Conservation (phyloP, 2,329 filamentous ascomycete species). For the Colletotrichum sp. region DNA sequence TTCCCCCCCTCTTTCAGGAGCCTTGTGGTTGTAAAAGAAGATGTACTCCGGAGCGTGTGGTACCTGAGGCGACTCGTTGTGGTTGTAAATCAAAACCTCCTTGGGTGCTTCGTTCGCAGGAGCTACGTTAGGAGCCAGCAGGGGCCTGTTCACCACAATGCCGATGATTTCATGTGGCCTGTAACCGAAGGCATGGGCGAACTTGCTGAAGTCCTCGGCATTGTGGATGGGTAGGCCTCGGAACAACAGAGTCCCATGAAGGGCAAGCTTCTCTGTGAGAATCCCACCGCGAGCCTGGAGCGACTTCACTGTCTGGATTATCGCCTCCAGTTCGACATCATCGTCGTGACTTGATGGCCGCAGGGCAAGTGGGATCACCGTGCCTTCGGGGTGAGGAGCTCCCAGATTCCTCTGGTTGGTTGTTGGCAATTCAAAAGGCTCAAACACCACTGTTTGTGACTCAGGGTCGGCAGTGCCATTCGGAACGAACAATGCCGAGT, state of each 20-base stretch:
- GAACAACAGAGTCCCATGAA: constrained; percentile 52
- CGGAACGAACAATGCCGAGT: background rate
- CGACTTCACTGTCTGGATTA: background rate
- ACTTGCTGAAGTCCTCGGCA: constrained; percentile 51
- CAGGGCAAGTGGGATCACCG: background rate
- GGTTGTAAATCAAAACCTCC: constrained; percentile 52
- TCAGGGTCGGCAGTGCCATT: background rate
- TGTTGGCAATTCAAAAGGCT: background rate
- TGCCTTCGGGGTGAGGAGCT: background rate
- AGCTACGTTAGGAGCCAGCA: background rate
- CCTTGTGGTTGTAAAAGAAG: constrained; percentile 51
- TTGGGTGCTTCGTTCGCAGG: constrained; percentile 54
- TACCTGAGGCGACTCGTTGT: constrained; percentile 56
- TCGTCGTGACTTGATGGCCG: background rate
- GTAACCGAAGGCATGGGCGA: constrained; percentile 51
- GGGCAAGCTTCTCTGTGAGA: constrained; percentile 44
- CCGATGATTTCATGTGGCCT: constrained; percentile 55
- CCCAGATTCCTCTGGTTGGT: background rate
- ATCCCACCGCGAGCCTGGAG: constrained; percentile 8
- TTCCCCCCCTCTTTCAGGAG: constrained; percentile 39
- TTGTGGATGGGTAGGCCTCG: constrained; percentile 47
- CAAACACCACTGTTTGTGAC: background rate
- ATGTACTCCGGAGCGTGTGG: constrained; percentile 57
- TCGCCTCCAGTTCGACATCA: background rate
- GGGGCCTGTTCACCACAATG: constrained; percentile 50